Evolutionary conservation across 1,139 yeast genomes (phyloP).

Genomic region (Lodderomyces jiufengensis): DNA sequence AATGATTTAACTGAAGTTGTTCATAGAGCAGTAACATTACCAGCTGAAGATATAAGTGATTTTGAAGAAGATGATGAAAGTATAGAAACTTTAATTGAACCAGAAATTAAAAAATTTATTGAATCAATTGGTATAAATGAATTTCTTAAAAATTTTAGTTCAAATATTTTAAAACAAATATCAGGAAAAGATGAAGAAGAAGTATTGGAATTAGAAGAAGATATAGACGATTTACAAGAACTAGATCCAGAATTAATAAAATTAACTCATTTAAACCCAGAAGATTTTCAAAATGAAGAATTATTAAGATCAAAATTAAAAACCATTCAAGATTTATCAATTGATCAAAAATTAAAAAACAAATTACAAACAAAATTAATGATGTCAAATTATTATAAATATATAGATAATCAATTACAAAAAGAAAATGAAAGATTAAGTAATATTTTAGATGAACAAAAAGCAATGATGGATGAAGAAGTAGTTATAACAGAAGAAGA

Average conservation of each 20-base stretch:
- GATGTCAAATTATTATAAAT: conserved; percentile 67
- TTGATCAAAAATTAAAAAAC: conserved; percentile 55
- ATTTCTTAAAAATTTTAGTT: conserved; percentile 50
- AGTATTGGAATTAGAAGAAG: conserved; percentile 6
- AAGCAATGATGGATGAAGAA: conserved; percentile 27
- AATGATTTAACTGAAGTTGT: conserved; percentile 51
- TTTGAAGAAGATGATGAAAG: conserved; percentile 16
- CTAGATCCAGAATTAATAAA: conserved; percentile 7
- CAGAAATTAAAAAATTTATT: conserved; percentile 18
- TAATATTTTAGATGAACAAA: conserved; percentile 6
- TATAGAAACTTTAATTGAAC: neutral
- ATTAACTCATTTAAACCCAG: conserved; percentile 39
- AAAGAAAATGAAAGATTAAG: conserved; percentile 15
- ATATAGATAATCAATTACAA: conserved; percentile 31
- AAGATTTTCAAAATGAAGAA: conserved; percentile 48
- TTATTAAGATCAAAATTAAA: conserved; percentile 56
- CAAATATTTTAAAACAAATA: conserved; percentile 49
- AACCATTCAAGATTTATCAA: conserved; percentile 46
- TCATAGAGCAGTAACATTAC: conserved; percentile 47
- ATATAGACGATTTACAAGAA: conserved; percentile 17
- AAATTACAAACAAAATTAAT: conserved; percentile 66
- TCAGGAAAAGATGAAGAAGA: conserved; percentile 13
- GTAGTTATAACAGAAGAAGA: conserved; percentile 49
- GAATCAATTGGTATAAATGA: conserved; percentile 57
- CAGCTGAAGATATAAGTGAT: conserved; percentile 43